Base-by-base conservation (phyloP, 371 early-diverging fungal genomes). In the Chytridium lagenaria region DNA sequence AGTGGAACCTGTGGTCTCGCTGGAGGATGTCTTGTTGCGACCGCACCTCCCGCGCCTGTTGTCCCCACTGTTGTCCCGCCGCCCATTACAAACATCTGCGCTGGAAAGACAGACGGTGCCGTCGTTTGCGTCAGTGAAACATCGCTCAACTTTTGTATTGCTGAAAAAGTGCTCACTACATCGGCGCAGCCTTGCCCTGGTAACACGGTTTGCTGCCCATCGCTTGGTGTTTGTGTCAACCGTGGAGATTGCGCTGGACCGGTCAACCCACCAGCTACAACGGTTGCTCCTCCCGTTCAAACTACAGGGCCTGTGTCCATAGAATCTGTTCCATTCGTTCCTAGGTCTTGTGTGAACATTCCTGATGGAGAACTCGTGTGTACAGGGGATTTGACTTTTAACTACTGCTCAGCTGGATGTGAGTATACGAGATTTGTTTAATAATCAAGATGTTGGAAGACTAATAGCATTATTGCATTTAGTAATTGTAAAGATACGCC, bases 311-410 rank as follows among this genome's bases (percentile, higher is more conserved):
- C 3, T 5, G 7, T 34, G 3, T 59, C 30, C 33, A 59, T 50
- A 59, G 68, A 3, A 30, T 10, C 34, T 28, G 61, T 61, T 15
- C 61, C 61, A 12, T 61, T 12, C 61, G 61, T 61, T 15, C 61
- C 61, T 30, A 59, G 49, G 30, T 75, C 71, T 57, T 76, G 76
- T 68, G 76, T 67, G 36, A 40, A 71, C 19, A 68, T 69, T 50
- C 69, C 44, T 3, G 59, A 66, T 49, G 71, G 76, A 36, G 69
- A 68, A 7, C 3, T 30, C 28, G 38, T 40, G 26, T 59, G 71
- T 34, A 36, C 64, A 3, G 44, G 57, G 23, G 33, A 50, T 44
- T 15, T 50, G 44, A 66, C 76, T 22, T 76, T 72, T 63, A 72
- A 72, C 44, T 51, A 34, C 63, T 76, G 76, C 59, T 51, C 36